These are phyloP conservation scores for Cytospora schulzeri DNA, from an alignment of 2,329 filamentous ascomycete genomes.

Conservation along the genomic window DNA sequence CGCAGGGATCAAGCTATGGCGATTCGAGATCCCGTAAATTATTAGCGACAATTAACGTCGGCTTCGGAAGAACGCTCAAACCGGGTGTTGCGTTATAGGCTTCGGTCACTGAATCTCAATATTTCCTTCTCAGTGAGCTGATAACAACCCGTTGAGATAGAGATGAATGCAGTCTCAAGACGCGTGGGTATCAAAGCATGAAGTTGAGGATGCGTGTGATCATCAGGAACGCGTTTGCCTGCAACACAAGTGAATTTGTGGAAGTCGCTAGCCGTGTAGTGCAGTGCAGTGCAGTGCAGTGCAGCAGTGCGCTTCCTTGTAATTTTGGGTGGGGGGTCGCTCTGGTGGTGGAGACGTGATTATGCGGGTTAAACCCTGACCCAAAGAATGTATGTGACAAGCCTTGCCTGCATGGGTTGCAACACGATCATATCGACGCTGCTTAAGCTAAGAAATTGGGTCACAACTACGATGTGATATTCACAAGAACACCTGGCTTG, in stretches of 20 bases:
- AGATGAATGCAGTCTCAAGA: neutral
- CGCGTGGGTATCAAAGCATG: neutral
- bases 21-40: neutral
- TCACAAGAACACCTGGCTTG: neutral
- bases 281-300: neutral
- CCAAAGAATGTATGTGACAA: too few relatives aligned
- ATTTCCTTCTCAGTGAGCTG: neutral
- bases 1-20: neutral
- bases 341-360: neutral
- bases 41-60: neutral
- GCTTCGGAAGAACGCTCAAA: neutral
- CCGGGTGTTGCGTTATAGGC: neutral
- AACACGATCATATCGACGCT: too few relatives aligned
- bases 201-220: neutral
- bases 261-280: neutral
- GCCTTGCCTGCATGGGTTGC: too few relatives aligned
- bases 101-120: neutral
- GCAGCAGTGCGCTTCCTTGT: too few relatives aligned
- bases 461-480: too few relatives aligned
- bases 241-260: neutral
- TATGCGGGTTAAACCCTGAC: neutral
- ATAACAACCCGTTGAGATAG: neutral
- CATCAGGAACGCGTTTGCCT: slow-evolving; percentile 6
- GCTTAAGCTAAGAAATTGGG: too few relatives aligned
- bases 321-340: neutral